These are phyloP conservation scores for Dactylellina drechsleri DNA, from an alignment of 2,329 filamentous ascomycete genomes.

Conservation along the genomic window DNA sequence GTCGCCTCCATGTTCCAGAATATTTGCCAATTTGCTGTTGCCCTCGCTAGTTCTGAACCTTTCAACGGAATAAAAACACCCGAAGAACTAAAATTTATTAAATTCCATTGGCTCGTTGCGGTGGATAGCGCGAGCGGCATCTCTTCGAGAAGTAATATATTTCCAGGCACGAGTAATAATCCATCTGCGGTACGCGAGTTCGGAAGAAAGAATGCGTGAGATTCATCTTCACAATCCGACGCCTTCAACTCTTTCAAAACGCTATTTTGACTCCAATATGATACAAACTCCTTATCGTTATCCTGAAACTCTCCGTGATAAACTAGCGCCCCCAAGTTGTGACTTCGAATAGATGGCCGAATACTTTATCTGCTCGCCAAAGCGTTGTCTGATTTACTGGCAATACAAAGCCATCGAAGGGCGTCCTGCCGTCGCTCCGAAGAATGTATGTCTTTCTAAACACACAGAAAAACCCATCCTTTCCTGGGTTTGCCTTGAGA, in stretches of 20 bases:
- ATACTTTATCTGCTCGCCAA: constrained; percentile 15
- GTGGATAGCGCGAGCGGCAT: no score
- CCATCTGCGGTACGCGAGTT: no score
- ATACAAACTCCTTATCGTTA: constrained; percentile 11
- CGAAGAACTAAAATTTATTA: no score
- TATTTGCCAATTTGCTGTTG: no score
- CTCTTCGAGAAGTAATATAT: no score
- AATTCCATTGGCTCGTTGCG: no score
- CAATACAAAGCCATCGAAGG: constrained; percentile 3
- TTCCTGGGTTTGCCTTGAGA: constrained; percentile 18
- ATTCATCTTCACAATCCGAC: neutral
- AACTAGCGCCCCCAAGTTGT: constrained; percentile 22
- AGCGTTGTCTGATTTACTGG: constrained; percentile 13
- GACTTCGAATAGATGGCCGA: constrained; percentile 27
- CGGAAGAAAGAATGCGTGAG: no score
- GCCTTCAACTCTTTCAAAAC: constrained; percentile 1
- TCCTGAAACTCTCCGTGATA: constrained; percentile 28
- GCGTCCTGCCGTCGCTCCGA: constrained; percentile 18
- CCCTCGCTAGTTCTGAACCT: no score
- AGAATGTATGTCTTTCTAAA: constrained; percentile 23
- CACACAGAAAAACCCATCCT: constrained; percentile 33
- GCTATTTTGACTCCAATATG: constrained; percentile 7
- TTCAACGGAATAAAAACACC: no score
- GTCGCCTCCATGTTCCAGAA: constrained; percentile 11
- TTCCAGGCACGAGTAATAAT: no score